Evolutionary conservation across 208 protist species (phyloP).

Genomic region (Leishmania major): DNA sequence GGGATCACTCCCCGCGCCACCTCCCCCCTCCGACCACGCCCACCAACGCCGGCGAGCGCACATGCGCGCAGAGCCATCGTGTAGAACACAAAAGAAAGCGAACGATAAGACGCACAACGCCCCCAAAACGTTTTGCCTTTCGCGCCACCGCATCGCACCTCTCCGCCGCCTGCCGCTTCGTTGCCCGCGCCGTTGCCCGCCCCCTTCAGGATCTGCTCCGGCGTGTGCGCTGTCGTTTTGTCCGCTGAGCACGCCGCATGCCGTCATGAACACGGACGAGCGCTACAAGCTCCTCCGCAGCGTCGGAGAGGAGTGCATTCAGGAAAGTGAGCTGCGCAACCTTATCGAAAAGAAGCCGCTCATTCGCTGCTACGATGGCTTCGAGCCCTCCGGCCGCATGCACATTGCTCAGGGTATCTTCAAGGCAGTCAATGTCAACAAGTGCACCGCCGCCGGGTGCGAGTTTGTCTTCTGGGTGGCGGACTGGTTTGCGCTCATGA

Average conservation of each 20-base stretch:
- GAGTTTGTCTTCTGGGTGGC: constrained; percentile 99
- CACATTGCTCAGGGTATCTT: constrained; percentile 99
- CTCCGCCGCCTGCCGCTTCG: constrained; percentile 13
- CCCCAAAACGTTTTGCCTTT: constrained; percentile 24
- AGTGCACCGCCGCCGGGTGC: constrained; percentile 95
- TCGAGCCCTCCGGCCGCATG: constrained; percentile 99
- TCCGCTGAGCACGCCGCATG: background rate
- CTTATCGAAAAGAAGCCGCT: constrained; percentile 93
- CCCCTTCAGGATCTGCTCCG: background rate
- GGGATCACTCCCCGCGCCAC: background rate
- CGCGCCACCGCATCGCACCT: constrained; percentile 3
- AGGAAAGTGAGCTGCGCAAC: constrained; percentile 91
- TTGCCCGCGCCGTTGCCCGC: background rate
- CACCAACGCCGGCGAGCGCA: background rate
- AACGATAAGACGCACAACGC: background rate
- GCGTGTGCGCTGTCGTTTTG: background rate
- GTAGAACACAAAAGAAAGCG: background rate
- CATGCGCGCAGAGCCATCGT: background rate
- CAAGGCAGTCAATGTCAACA: constrained; percentile 99
- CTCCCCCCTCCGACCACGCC: no score
- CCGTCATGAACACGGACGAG: constrained; percentile 49
- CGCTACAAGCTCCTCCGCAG: constrained; percentile 85
- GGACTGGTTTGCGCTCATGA: constrained; percentile 99
- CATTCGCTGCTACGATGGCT: constrained; percentile 98
- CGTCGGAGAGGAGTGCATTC: constrained; percentile 97